phyloP scores from a whole-genome alignment of 2,329 filamentous ascomycete genomes.

The Metarhizium anisopliae region DNA sequence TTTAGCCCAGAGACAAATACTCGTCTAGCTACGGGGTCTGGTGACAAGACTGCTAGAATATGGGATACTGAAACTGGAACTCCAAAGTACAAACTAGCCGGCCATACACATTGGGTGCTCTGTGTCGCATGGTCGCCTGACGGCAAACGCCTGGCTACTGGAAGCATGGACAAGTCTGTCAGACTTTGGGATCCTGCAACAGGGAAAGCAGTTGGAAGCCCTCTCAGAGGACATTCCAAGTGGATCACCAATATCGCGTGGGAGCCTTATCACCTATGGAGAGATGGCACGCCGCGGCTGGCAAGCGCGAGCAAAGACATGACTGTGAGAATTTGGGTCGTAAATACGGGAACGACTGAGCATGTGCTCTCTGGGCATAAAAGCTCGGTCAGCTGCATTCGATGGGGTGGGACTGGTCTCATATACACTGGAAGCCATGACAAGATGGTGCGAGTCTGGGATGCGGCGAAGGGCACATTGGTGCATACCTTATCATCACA shows the following conservation, averaged over 20 bases:
- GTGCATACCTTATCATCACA: slow-evolving; percentile 73
- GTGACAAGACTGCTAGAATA: slow-evolving; percentile 83
- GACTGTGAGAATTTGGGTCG: slow-evolving; percentile 81
- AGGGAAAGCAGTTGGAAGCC: slow-evolving; percentile 57
- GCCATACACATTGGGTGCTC: slow-evolving; percentile 84
- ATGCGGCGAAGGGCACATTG: slow-evolving; percentile 67
- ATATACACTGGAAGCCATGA: slow-evolving; percentile 85
- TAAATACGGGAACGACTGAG: slow-evolving; percentile 68
- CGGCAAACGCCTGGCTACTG: slow-evolving; percentile 71
- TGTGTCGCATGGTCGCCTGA: slow-evolving; percentile 84
- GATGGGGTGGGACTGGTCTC: slow-evolving; percentile 83
- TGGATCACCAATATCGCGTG: slow-evolving; percentile 83
- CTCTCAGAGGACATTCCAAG: slow-evolving; percentile 76
- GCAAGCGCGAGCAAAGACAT: slow-evolving; percentile 86
- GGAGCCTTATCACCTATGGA: slow-evolving; percentile 87
- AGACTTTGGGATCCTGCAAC: slow-evolving; percentile 80
- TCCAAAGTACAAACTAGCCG: slow-evolving; percentile 74
- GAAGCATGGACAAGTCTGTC: slow-evolving; percentile 89
- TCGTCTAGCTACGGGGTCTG: slow-evolving; percentile 77
- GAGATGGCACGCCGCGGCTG: slow-evolving; percentile 63
- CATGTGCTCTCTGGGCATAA: slow-evolving; percentile 83
- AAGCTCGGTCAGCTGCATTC: slow-evolving; percentile 78
- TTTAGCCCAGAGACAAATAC: slow-evolving; percentile 75
- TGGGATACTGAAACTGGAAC: slow-evolving; percentile 95
- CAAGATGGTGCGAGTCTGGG: slow-evolving; percentile 89